phyloP scores from a whole-genome alignment of 108 stramenopile genomes.

The Stephanodiscus triporus region DNA sequence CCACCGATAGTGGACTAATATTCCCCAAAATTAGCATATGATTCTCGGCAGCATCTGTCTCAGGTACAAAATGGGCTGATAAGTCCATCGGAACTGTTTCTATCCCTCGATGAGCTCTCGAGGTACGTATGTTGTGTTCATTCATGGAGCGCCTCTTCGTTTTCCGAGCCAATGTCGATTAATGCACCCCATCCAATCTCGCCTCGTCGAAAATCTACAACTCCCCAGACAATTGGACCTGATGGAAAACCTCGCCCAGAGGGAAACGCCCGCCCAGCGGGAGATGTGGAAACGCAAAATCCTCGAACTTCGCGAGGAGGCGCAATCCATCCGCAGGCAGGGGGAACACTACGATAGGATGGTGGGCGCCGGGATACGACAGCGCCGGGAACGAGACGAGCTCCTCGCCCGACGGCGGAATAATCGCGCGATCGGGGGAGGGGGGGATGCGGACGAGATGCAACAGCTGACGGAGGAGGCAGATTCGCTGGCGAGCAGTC shows the following conservation, averaged over 20 bases:
- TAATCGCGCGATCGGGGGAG: constrained; percentile 24
- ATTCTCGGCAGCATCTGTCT: constrained; percentile 81
- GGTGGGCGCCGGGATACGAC: constrained; percentile 69
- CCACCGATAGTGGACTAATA: background rate
- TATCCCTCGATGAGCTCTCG: constrained; percentile 77
- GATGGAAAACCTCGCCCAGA: constrained; percentile 69
- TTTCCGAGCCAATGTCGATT: background rate
- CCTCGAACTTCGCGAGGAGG: constrained; percentile 75
- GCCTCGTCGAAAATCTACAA: background rate
- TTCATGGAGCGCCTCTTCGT: background rate
- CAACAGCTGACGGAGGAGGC: constrained; percentile 74
- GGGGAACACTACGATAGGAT: constrained; percentile 78
- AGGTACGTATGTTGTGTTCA: constrained; percentile 35
- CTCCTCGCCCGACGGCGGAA: constrained; percentile 61
- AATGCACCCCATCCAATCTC: background rate
- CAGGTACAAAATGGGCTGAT: constrained; percentile 81
- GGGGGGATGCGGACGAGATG: constrained; percentile 55
- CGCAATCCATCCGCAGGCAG: constrained; percentile 58
- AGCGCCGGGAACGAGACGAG: constrained; percentile 78
- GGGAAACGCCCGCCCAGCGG: constrained; percentile 81
- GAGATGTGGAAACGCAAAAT: constrained; percentile 88
- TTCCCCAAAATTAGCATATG: constrained; percentile 61
- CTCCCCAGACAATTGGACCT: constrained; percentile 62
- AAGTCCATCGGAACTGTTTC: constrained; percentile 71
- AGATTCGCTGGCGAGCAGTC: constrained; percentile 63